Conservation (phyloP, 2,329 filamentous ascomycete genomes). For the Aciculosporium take region DNA sequence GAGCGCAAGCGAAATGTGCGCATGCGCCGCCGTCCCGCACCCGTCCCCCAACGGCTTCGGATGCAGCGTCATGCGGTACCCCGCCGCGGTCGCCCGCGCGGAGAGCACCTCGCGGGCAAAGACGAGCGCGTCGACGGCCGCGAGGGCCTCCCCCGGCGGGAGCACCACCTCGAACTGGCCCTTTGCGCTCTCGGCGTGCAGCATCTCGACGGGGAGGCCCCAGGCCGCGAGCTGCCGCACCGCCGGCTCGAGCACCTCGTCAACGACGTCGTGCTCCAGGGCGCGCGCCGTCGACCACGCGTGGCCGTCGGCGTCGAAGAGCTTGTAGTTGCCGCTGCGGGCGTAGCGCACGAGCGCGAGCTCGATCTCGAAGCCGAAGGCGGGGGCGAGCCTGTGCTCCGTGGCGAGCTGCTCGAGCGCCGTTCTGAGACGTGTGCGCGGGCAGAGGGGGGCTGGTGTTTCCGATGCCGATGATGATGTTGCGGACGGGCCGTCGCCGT, state of each 20-base stretch:
- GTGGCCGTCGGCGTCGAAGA: slow-evolving; percentile 46
- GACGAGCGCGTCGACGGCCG: slow-evolving; percentile 57
- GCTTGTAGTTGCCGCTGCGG: slow-evolving; percentile 20
- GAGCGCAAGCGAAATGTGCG: slow-evolving; percentile 54
- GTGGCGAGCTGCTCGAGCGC: slow-evolving; percentile 37
- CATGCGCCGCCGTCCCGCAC: slow-evolving; percentile 53
- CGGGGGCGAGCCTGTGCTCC: too few species aligned
- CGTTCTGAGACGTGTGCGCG: slow-evolving; percentile 42
- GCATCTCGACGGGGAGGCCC: slow-evolving; percentile 54
- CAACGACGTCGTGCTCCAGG: slow-evolving; percentile 42
- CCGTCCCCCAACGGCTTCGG: slow-evolving; percentile 48
- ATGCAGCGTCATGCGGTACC: slow-evolving; percentile 55
- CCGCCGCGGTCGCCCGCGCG: slow-evolving; percentile 45
- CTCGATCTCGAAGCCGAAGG: slow-evolving; percentile 72
- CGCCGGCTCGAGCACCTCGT: slow-evolving; percentile 51
- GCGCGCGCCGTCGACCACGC: slow-evolving; percentile 55
- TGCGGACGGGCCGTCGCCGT: too few species aligned
- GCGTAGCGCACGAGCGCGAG: slow-evolving; percentile 50
- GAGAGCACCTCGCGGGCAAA: slow-evolving; percentile 57
- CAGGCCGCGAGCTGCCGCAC: slow-evolving; percentile 42
- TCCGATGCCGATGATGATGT: too few species aligned
- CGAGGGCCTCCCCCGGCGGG: slow-evolving; percentile 44
- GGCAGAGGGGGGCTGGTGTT: slow-evolving; percentile 41
- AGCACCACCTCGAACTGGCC: slow-evolving; percentile 71
- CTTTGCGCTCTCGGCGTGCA: slow-evolving; percentile 58